Conservation (phyloP, 371 early-diverging fungal species). For the Mucor sp. region DNA sequence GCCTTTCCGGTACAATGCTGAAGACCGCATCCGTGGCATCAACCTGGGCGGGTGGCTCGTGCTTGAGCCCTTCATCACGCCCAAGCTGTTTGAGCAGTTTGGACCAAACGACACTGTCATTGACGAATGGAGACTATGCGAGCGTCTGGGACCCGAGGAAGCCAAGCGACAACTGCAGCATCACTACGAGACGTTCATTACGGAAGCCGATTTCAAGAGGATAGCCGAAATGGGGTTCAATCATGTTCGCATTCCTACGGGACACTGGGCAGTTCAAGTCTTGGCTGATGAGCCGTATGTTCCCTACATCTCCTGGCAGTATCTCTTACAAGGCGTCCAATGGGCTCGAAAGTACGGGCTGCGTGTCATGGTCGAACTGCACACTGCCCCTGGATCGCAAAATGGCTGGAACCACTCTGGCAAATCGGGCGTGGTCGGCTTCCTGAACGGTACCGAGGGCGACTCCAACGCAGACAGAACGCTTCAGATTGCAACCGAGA, state of each 20-base stretch:
- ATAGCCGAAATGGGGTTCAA: slow-evolving; percentile 69
- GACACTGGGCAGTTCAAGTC: slow-evolving; percentile 69
- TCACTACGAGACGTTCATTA: slow-evolving; percentile 72
- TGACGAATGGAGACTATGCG: slow-evolving; percentile 72
- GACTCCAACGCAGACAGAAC: slow-evolving; percentile 35
- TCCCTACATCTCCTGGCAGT: slow-evolving; percentile 54
- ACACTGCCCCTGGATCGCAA: slow-evolving; percentile 79
- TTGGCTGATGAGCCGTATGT: slow-evolving; percentile 61
- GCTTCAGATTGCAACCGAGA: slow-evolving; percentile 33
- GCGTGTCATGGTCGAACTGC: slow-evolving; percentile 75
- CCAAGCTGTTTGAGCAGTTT: slow-evolving; percentile 66
- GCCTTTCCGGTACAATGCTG: slow-evolving; percentile 55
- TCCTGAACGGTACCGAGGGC: slow-evolving; percentile 46
- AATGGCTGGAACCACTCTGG: slow-evolving; percentile 82
- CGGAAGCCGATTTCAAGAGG: slow-evolving; percentile 67
- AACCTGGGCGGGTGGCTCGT: slow-evolving; percentile 78
- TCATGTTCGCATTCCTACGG: slow-evolving; percentile 76
- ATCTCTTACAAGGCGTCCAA: slow-evolving; percentile 58
- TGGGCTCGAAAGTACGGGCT: slow-evolving; percentile 73
- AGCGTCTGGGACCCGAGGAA: slow-evolving; percentile 59
- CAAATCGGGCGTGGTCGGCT: slow-evolving; percentile 47
- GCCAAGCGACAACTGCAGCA: slow-evolving; percentile 49
- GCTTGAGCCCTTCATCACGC: slow-evolving; percentile 75
- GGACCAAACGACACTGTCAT: slow-evolving; percentile 16
- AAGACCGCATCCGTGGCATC: slow-evolving; percentile 67